These are phyloP conservation scores for Pyrenochaeta sp. DNA, from an alignment of 2,329 filamentous ascomycete genomes.

Conservation along the genomic window DNA sequence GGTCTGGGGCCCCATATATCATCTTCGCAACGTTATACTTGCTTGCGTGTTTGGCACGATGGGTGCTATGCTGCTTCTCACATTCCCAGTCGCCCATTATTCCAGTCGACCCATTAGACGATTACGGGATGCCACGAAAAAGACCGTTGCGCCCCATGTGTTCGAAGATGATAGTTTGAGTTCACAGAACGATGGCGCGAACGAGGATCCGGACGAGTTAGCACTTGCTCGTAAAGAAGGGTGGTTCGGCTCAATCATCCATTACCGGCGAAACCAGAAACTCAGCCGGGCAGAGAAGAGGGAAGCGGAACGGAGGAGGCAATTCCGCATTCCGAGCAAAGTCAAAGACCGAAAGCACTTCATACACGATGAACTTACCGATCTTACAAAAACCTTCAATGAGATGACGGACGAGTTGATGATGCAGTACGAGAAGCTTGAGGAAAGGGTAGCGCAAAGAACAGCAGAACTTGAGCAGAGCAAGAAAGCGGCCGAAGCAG, in stretches of 20 bases:
- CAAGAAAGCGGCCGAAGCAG: constrained; percentile 92
- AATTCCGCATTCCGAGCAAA: constrained; percentile 85
- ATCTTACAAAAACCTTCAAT: constrained; percentile 86
- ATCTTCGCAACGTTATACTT: constrained; percentile 80
- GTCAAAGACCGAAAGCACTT: constrained; percentile 78
- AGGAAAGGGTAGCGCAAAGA: constrained; percentile 83
- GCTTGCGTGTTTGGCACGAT: constrained; percentile 86
- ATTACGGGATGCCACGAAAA: constrained; percentile 77
- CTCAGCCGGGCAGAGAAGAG: constrained; percentile 46
- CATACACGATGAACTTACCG: constrained; percentile 84
- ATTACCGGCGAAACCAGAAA: constrained; percentile 44
- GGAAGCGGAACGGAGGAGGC: constrained; percentile 55
- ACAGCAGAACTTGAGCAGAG: constrained; percentile 86
- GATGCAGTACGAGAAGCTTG: constrained; percentile 84
- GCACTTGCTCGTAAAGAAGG: constrained; percentile 57
- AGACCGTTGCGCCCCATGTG: constrained; percentile 72
- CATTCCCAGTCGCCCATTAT: constrained; percentile 81
- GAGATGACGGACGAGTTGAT: constrained; percentile 92
- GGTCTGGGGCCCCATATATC: constrained; percentile 77
- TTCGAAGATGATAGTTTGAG: constrained; percentile 57
- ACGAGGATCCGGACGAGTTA: constrained; percentile 60
- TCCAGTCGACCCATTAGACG: constrained; percentile 82
- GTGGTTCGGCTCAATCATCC: constrained; percentile 50
- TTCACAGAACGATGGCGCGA: constrained; percentile 47
- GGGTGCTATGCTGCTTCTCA: constrained; percentile 74